Evolutionary conservation across 352 stramenopile genomes (phyloP).

Genomic region (Pythium chondricola): DNA sequence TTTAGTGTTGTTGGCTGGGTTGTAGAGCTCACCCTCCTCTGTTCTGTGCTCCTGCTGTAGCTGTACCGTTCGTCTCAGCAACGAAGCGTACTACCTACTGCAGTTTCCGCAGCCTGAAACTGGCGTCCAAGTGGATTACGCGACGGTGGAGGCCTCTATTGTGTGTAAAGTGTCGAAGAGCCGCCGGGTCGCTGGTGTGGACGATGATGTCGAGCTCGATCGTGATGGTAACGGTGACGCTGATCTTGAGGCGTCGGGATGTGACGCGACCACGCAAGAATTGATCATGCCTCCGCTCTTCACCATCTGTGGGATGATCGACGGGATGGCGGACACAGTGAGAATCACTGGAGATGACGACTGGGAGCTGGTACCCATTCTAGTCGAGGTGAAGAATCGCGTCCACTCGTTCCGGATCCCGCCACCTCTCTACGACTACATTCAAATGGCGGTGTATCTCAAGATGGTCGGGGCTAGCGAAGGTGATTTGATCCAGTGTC

Average conservation of each 20-base stretch:
- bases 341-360: constrained; percentile 45
- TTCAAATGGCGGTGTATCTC: constrained; percentile 79
- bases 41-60: constrained; percentile 2
- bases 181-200: neutral
- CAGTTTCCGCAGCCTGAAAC: constrained; percentile 29
- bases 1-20: too few relatives aligned
- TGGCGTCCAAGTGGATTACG: constrained; percentile 18
- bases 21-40: too few relatives aligned
- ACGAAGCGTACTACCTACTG: constrained; percentile 63
- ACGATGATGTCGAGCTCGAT: neutral
- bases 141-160: constrained; percentile 18
- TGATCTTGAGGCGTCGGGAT: neutral
- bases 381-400: constrained; percentile 79
- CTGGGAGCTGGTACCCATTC: constrained; percentile 50
- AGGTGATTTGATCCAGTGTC: constrained; percentile 67
- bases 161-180: neutral
- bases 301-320: constrained; percentile 78
- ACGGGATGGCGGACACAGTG: constrained; percentile 57
- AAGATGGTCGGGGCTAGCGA: constrained; percentile 62
- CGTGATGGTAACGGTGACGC: neutral
- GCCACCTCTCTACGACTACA: constrained; percentile 61
- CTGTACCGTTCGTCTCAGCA: constrained; percentile 46
- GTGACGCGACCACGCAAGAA: neutral
- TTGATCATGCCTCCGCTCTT: constrained; percentile 25
- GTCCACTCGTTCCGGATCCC: constrained; percentile 50